Percentiles rank a stretch among this genome's conserved stretches.
Conservation (phyloP, 2,329 filamentous ascomycete species). For the Aspergillus hortae region DNA sequence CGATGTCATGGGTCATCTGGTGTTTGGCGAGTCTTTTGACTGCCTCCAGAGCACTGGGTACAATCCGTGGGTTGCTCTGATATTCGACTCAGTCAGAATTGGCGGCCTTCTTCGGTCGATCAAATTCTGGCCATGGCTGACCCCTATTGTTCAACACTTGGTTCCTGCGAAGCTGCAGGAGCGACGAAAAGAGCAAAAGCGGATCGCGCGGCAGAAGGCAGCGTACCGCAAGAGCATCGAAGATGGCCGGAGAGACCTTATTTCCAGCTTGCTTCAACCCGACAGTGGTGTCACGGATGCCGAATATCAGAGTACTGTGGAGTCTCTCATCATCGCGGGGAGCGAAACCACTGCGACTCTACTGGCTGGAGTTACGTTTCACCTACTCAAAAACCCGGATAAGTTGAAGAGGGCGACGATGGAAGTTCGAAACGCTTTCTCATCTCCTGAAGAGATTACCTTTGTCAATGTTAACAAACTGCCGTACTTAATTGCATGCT, state of each 20-base stretch:
- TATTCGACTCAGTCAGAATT: slow-evolving; percentile 26
- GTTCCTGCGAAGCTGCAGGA: slow-evolving; percentile 1
- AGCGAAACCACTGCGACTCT: slow-evolving; percentile 7
- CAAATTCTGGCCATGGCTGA: slow-evolving; percentile 6
- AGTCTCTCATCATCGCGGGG: slow-evolving; percentile 6
- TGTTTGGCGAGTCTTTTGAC: slow-evolving; percentile 39
- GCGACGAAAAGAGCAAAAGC: slow-evolving; percentile 1
- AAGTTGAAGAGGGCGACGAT: not conserved
- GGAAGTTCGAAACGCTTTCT: slow-evolving; percentile 3
- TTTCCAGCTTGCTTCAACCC: slow-evolving; percentile 1
- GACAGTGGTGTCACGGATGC: not conserved
- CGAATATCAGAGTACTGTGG: slow-evolving; percentile 4
- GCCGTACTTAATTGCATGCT: slow-evolving; percentile 44
- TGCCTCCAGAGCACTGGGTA: slow-evolving; percentile 34
- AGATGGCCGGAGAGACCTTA: slow-evolving; percentile 1
- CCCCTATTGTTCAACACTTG: not conserved
- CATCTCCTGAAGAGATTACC: not conserved
- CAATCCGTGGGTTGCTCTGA: slow-evolving; percentile 40
- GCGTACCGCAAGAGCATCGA: slow-evolving; percentile 2
- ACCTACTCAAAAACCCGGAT: slow-evolving; percentile 1
- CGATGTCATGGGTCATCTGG: slow-evolving; percentile 38
- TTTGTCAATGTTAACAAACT: slow-evolving; percentile 18
- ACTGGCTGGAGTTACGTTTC: slow-evolving; percentile 1
- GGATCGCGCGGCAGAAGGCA: not conserved
- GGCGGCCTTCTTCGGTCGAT: slow-evolving; percentile 7